Evolutionary conservation across 2,329 filamentous ascomycete genomes (phyloP).

Genomic region (Aspergillus hiratsukae): DNA sequence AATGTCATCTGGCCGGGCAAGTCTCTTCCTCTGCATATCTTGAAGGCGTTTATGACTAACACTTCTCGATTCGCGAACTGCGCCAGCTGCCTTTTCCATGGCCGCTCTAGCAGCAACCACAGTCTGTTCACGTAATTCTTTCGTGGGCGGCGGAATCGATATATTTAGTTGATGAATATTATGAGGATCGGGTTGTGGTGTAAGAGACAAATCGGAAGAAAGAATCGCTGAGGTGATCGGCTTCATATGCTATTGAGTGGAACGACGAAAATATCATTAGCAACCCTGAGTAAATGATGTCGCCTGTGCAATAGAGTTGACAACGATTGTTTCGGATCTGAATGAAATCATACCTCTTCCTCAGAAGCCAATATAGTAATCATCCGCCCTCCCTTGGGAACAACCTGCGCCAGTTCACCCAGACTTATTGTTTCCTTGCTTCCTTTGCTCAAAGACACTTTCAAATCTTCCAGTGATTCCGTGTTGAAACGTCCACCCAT

Average conservation of each 20-base stretch:
- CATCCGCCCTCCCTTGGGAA: conserved; percentile 58
- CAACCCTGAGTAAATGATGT: not conserved
- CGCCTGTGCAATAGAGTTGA: not conserved
- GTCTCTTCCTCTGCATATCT: conserved; percentile 41
- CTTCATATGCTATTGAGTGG: conserved; percentile 39
- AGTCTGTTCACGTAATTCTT: conserved; percentile 42
- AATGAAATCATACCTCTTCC: conserved; percentile 49
- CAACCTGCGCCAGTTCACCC: conserved; percentile 62
- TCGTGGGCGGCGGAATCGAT: conserved; percentile 44
- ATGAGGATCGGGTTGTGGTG: conserved; percentile 39
- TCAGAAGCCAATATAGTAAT: conserved; percentile 62
- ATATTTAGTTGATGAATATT: conserved; percentile 44
- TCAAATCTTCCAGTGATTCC: conserved; percentile 56
- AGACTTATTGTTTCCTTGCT: conserved; percentile 50
- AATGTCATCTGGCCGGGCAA: conserved; percentile 42
- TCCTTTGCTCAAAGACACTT: conserved; percentile 55
- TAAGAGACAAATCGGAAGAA: conserved; percentile 40
- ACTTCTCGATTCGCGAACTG: conserved; percentile 41
- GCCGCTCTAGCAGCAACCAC: conserved; percentile 38
- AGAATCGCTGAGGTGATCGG: conserved; percentile 41
- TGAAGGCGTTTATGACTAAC: conserved; percentile 43
- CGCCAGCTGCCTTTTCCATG: conserved; percentile 39
- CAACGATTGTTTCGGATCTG: not conserved
- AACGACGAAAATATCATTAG: not conserved
- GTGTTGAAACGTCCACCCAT: conserved; percentile 61